These are phyloP conservation scores for Trichoderma erinaceum DNA, from an alignment of 495 filamentous ascomycete species.

Conservation along the genomic window DNA sequence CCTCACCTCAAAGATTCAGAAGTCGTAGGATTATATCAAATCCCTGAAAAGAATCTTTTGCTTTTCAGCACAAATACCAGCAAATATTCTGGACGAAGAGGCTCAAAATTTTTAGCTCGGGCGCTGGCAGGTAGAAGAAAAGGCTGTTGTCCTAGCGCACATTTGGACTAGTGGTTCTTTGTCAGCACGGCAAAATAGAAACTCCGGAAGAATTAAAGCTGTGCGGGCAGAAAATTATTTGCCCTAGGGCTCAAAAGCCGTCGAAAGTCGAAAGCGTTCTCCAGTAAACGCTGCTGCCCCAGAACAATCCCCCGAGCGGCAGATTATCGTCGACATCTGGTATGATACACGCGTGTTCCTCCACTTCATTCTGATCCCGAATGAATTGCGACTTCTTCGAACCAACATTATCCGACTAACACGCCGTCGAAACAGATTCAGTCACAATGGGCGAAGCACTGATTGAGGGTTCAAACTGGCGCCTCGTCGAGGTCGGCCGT, in stretches of 20 bases:
- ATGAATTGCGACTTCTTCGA: slow-evolving; percentile 23
- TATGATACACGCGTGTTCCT: slow-evolving; percentile 11
- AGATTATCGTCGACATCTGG: slow-evolving; percentile 18
- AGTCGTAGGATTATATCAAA: background rate
- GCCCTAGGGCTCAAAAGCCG: too few relatives aligned
- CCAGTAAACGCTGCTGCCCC: slow-evolving; percentile 7
- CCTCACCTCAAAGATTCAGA: slow-evolving; percentile 1
- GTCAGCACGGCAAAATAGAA: slow-evolving; percentile 15
- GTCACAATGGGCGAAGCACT: slow-evolving; percentile 50
- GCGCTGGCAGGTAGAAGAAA: background rate
- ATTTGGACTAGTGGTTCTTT: background rate
- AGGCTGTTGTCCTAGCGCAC: background rate
- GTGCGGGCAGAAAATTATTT: too few relatives aligned
- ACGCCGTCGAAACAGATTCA: slow-evolving; percentile 20
- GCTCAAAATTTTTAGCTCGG: slow-evolving; percentile 11
- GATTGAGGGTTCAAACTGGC: slow-evolving; percentile 73
- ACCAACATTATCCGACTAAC: slow-evolving; percentile 16
- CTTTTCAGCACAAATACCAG: background rate
- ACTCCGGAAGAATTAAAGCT: background rate
- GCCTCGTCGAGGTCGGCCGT: slow-evolving; percentile 94
- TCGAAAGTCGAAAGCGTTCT: too few relatives aligned
- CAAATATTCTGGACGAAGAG: background rate
- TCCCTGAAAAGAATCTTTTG: background rate
- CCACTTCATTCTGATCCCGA: slow-evolving; percentile 15
- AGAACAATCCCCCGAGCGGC: slow-evolving; percentile 16